These are phyloP conservation scores for Cercophora scortea DNA, from an alignment of 495 filamentous ascomycete species.

Conservation along the genomic window DNA sequence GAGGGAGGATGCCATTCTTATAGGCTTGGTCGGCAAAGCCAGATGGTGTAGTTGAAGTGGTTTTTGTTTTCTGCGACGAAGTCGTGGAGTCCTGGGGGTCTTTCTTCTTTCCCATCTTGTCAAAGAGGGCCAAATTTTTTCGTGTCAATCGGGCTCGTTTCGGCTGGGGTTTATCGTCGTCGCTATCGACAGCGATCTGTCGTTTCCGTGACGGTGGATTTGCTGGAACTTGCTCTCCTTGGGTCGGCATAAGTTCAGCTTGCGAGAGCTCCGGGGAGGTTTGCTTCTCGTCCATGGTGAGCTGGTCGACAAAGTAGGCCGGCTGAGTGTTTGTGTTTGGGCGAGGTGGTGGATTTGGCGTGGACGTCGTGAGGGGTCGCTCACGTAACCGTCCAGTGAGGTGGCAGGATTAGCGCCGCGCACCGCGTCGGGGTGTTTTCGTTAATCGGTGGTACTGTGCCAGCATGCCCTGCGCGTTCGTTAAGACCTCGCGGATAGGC, in stretches of 20 bases:
- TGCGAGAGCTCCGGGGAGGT: too few relatives aligned
- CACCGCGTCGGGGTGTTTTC: too few relatives aligned
- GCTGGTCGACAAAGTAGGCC: background rate
- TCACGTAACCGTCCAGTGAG: background rate
- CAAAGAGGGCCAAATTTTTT: background rate
- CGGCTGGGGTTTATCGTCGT: background rate
- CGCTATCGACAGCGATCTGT: background rate
- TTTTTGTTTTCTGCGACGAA: conserved; percentile 12
- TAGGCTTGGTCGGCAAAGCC: conserved; percentile 17
- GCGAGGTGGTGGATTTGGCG: background rate
- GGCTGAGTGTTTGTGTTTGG: background rate
- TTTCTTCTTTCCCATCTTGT: background rate
- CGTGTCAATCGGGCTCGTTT: background rate
- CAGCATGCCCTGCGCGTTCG: background rate
- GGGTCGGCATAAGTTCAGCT: too few relatives aligned
- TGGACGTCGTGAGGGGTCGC: background rate
- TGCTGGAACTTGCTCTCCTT: too few relatives aligned
- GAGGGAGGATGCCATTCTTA: conserved; percentile 21
- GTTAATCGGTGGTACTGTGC: background rate
- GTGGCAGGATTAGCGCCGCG: background rate
- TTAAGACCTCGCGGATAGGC: background rate
- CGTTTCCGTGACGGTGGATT: background rate
- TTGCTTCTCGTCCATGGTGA: background rate
- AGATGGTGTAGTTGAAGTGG: conserved; percentile 16
- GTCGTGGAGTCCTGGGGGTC: conserved; percentile 3